phyloP scores from a whole-genome alignment of 768 basidiomycete genomes.

The Bullera alba region DNA sequence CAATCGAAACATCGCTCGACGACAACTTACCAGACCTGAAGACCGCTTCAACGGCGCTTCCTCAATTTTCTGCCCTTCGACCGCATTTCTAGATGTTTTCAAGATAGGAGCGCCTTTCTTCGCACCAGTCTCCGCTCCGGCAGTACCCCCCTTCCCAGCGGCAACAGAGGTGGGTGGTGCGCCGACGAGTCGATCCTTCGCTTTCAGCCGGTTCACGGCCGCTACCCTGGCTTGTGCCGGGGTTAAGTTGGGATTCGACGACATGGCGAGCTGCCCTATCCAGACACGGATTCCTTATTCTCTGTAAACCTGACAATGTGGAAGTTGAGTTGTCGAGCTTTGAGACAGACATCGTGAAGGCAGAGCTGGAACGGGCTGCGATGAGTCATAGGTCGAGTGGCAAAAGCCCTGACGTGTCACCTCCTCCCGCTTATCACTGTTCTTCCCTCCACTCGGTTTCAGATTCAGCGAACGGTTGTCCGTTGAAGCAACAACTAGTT shows the following conservation, averaged over 20 bases:
- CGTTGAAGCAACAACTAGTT: too few relatives aligned
- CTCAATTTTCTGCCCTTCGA: conserved; percentile 6
- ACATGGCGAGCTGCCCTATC: too few relatives aligned
- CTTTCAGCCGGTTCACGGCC: conserved; percentile 41
- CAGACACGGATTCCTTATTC: too few relatives aligned
- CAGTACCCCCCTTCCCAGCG: conserved; percentile 8
- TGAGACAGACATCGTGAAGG: too few relatives aligned
- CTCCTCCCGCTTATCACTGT: too few relatives aligned
- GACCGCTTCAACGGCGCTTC: conserved; percentile 35
- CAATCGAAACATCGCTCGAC: not conserved
- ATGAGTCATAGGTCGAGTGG: too few relatives aligned
- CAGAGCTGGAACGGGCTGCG: too few relatives aligned
- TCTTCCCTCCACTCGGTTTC: too few relatives aligned
- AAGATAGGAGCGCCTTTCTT: conserved; percentile 18
- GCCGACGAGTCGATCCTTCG: conserved; percentile 26
- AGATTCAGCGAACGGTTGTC: too few relatives aligned
- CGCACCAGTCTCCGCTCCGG: conserved; percentile 14
- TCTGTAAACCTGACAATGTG: not conserved
- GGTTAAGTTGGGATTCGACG: conserved; percentile 13
- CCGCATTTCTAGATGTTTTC: conserved; percentile 21
- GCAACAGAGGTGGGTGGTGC: not conserved
- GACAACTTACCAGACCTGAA: conserved; percentile 36
- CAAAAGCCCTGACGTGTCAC: too few relatives aligned
- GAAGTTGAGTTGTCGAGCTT: not conserved
- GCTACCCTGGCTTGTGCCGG: conserved; percentile 33